Conservation (phyloP, 2,329 filamentous ascomycete genomes). For the Colletotrichum siamense region DNA sequence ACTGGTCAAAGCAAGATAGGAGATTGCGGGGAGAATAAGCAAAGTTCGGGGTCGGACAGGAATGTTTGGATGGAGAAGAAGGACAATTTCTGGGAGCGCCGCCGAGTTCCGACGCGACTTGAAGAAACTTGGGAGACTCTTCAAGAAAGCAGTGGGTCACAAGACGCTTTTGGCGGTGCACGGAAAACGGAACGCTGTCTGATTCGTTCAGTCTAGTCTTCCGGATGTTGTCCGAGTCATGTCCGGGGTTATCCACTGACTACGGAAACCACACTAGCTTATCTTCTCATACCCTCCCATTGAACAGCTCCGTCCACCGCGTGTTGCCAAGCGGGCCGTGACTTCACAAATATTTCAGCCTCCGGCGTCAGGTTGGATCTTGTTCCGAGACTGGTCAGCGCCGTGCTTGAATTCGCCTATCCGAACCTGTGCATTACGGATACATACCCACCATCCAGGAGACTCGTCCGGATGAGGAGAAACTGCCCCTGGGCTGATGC, state of each 20-base stretch:
- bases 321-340: conserved; percentile 29
- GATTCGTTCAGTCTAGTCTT: background rate
- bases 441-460: conserved; percentile 30
- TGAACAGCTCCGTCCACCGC: conserved; percentile 26
- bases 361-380: conserved; percentile 19
- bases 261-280: background rate
- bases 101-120: conserved; percentile 11
- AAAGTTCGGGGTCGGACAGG: background rate
- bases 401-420: background rate
- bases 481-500: conserved; percentile 27
- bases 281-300: conserved; percentile 31
- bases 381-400: conserved; percentile 11
- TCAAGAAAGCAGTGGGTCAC: background rate
- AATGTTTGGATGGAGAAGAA: conserved; percentile 3
- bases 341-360: conserved; percentile 32
- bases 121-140: background rate
- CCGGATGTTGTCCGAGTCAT: background rate
- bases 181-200: conserved; percentile 4
- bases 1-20: background rate
- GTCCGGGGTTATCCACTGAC: background rate
- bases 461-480: conserved; percentile 27
- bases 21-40: conserved; percentile 1
- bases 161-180: background rate
- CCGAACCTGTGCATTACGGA: background rate
- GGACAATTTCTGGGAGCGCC: background rate